Percentiles rank a stretch among this genome's conserved stretches.
phyloP scores from a whole-genome alignment of 768 basidiomycete species.

The Kwoniella mangroviensis region DNA sequence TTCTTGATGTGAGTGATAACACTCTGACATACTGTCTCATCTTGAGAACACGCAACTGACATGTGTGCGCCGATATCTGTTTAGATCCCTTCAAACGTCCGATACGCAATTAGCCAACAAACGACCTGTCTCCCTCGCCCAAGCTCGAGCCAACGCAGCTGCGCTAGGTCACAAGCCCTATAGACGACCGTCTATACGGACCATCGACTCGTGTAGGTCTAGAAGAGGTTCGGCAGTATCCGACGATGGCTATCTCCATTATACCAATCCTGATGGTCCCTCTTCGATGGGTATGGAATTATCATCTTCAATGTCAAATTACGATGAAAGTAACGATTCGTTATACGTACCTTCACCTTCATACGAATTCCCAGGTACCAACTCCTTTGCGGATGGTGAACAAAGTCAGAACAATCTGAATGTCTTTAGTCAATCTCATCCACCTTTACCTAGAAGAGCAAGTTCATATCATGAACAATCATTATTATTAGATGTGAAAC shows the following conservation, averaged over 20 bases:
- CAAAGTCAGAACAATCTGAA: background rate
- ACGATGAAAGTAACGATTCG: slow-evolving; percentile 4
- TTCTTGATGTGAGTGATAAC: slow-evolving; percentile 33
- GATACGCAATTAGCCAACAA: slow-evolving; percentile 27
- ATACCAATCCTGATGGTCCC: background rate
- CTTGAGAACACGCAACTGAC: no score
- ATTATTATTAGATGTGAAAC: slow-evolving; percentile 8
- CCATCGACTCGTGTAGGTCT: slow-evolving; percentile 23
- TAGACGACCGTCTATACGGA: slow-evolving; percentile 20
- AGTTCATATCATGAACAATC: slow-evolving; percentile 29
- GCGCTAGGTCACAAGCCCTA: slow-evolving; percentile 22
- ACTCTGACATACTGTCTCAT: background rate
- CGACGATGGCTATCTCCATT: slow-evolving; percentile 26
- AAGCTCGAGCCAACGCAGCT: slow-evolving; percentile 27
- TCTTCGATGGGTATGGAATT: slow-evolving; percentile 5
- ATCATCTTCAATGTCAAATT: slow-evolving; percentile 4
- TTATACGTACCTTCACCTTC: slow-evolving; percentile 1
- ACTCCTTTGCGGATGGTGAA: background rate
- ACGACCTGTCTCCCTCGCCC: slow-evolving; percentile 21
- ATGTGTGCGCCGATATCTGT: background rate
- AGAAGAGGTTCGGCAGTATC: slow-evolving; percentile 27
- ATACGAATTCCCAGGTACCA: slow-evolving; percentile 12
- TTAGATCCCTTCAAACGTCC: slow-evolving; percentile 22
- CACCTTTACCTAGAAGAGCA: slow-evolving; percentile 19
- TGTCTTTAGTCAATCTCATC: background rate